These are phyloP conservation scores for Aegilops umbellulata DNA, from an alignment of 176 grass and related monocot genomes.

Conservation along the genomic window DNA sequence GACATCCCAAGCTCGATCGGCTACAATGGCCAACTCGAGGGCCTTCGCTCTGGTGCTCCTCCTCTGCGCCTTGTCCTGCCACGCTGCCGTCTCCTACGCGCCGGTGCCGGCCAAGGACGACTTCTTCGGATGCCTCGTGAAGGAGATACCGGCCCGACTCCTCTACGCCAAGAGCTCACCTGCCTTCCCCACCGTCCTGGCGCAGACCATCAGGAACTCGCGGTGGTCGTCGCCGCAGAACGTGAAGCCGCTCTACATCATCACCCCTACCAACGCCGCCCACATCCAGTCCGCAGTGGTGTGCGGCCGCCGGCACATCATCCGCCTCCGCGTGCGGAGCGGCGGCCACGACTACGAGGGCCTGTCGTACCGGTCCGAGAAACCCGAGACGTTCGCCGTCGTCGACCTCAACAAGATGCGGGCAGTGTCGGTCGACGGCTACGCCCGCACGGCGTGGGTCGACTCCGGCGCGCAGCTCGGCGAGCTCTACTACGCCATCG, in stretches of 20 bases:
- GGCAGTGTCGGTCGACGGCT: slow-evolving; percentile 1
- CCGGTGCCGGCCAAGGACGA: neutral
- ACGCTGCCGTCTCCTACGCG: neutral
- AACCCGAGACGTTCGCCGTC: slow-evolving; percentile 23
- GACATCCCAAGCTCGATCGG: neutral
- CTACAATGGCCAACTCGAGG: slow-evolving; percentile 25
- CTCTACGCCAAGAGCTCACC: slow-evolving; percentile 31
- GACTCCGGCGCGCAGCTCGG: slow-evolving; percentile 46
- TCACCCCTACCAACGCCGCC: slow-evolving; percentile 23
- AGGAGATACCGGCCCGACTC: neutral
- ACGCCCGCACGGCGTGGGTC: slow-evolving; percentile 35
- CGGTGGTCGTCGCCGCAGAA: slow-evolving; percentile 34
- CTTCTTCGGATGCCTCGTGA: slow-evolving; percentile 52
- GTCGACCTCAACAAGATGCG: slow-evolving; percentile 35
- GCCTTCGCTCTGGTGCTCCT: slow-evolving; percentile 18
- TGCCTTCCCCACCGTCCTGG: slow-evolving; percentile 30
- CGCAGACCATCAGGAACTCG: slow-evolving; percentile 48
- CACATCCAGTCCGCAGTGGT: slow-evolving; percentile 41
- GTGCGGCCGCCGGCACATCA: slow-evolving; percentile 27
- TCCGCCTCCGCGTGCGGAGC: slow-evolving; percentile 52
- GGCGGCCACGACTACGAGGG: slow-evolving; percentile 82
- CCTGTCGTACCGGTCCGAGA: slow-evolving; percentile 50
- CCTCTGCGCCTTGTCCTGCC: slow-evolving; percentile 7
- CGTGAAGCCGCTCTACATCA: slow-evolving; percentile 41
- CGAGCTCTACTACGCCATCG: slow-evolving; percentile 47